Evolutionary conservation across 805 yeast genomes (phyloP), one percentile per base, ranked within the genome.

Genomic region (Ogataea degrootiae): DNA sequence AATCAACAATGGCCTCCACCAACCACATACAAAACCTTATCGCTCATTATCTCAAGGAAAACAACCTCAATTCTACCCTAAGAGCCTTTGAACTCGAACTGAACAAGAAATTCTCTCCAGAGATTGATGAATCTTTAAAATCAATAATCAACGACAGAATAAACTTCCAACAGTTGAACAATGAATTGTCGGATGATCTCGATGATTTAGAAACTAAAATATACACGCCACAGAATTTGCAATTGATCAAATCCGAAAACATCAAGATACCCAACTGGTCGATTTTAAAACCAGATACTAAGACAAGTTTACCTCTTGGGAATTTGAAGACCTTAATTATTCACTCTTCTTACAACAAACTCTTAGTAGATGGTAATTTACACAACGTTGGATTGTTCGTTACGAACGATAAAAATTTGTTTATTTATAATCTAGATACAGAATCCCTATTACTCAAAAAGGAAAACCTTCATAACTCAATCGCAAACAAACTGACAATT

Each of bases 1-100:
- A 34, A 9, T 5, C 17, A n/a, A 38, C 12, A 16, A 43, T 41
- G 46, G 7, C 40, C 15, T 22, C 36, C 11, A 41, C 39, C 12
- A 36, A 40, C 1, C 51, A 53, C 38, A 46, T 55, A 11, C 52
- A 63, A 42, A 55, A 67, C 2, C 61, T 83, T 33, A 69, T 85
- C 12, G 89, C 87, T 0, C 79, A 80, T 31, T 85, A 77, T 53
- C 69, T 85, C n/a, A 61, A 70, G 29, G 65, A 71, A n/a, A 71
- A 79, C 29, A 77, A 79, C 0, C 73, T 71, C 41, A 50, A 46
- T 1, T 67, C 66, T 0, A 77, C 91, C 0, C 62, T 83, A 14
- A 58, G 62, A n/a, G 56, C 67, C 2, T 77, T 83, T 42, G 76
- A 80, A 52, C 50, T 55, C 15, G 83, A 79, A 47, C 57, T 70